Evolutionary conservation across 2,329 filamentous ascomycete genomes (phyloP), one percentile per base, ranked within the genome.

Genomic region (Fusarium hainanense): DNA sequence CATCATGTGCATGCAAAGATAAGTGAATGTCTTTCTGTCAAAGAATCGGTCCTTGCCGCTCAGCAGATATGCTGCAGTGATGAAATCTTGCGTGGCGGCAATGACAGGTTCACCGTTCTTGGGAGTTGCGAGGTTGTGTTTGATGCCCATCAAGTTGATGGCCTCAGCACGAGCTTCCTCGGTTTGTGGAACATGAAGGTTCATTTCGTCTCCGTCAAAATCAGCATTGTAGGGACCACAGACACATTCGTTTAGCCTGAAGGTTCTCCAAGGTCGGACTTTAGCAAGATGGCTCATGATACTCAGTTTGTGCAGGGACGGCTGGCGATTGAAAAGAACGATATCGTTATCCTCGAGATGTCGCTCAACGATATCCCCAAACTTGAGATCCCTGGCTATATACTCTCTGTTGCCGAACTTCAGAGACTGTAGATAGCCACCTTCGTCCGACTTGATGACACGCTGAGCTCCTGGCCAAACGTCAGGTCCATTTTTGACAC

Each of bases 201-300:
- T 99, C 96, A 99, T 99, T 80, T 99, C 96, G 74, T 99, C 96
- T 64, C 96, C 96, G 75, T 99, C 96, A 73, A 99, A 99, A 87
- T 99, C 96, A 58, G 96, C 96, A 74, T 99, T 99, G 85, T 99
- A 99, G 6, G 96, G 96, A 66, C 92, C 94, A 81, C 96, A 99
- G 2, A 97, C 96, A 87, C 96, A 99, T 79, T 99, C 96, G 78
- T 99, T 99, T 20, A 99, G 86, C 57, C 96, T 91, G 78, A 99
- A 98, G 0, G 96, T 99, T 79, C 94, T 90, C 90, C 96, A 97
- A 0, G 95, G 96, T 51, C 96, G 89, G 50, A 99, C 89, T 80
- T 98, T 98, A 74, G 92, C 96, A 76, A 92, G 90, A 83, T 99
- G 96, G 77, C 93, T 95, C 82, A 99, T 94, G 79, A 99, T 99